phyloP scores from a whole-genome alignment of 2,329 filamentous ascomycete species.

The Penicillium sp. region DNA sequence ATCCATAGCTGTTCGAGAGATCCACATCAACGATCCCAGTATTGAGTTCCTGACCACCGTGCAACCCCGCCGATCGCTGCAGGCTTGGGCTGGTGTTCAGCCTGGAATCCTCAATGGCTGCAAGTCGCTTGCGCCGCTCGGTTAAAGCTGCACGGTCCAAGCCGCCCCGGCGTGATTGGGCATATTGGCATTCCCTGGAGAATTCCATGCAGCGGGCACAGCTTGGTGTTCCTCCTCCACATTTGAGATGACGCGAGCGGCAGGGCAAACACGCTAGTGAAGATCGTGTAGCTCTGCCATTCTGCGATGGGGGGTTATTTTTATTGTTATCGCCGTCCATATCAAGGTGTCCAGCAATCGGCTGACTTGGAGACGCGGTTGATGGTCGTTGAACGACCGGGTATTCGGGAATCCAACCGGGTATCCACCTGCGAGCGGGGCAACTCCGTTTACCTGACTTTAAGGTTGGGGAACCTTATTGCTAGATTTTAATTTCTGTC shows the following conservation, averaged over 20 bases:
- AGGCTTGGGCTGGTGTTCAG: neutral
- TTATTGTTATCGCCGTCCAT: neutral
- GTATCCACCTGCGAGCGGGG: neutral
- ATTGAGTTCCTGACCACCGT: neutral
- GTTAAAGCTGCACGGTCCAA: conserved; percentile 24
- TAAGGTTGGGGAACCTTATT: neutral
- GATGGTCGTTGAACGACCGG: neutral
- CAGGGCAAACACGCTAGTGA: conserved; percentile 34
- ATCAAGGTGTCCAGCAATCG: neutral
- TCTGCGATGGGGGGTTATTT: neutral
- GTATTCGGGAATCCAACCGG: neutral
- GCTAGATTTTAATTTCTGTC: neutral
- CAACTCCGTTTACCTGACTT: neutral
- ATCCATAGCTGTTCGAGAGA: neutral
- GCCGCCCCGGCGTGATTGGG: conserved; percentile 50
- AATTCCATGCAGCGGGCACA: conserved; percentile 46
- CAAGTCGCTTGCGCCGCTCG: conserved; percentile 21
- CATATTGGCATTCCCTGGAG: conserved; percentile 50
- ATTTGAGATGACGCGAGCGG: conserved; percentile 48
- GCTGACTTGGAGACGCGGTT: neutral
- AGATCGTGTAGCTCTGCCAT: conserved; percentile 16
- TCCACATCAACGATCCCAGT: conserved; percentile 2
- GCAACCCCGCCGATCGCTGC: neutral
- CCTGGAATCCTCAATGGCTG: neutral
- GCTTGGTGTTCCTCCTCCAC: too few species aligned